These are phyloP conservation scores for Dictyostelium purpureum DNA, from an alignment of 78 protist species.

Conservation along the genomic window DNA sequence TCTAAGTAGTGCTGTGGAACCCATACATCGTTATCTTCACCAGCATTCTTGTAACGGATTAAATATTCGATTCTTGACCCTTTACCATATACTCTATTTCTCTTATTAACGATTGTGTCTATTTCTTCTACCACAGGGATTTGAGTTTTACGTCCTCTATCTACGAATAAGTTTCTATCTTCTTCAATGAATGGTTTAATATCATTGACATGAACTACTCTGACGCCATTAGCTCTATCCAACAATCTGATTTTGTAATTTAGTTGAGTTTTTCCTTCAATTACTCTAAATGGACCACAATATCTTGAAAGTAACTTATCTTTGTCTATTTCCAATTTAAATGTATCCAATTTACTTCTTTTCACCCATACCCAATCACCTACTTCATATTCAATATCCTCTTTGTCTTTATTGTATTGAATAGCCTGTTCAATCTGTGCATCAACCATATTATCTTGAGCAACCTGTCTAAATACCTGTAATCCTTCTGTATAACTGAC, in stretches of 20 bases:
- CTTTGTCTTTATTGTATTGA: background rate
- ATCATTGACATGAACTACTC: background rate
- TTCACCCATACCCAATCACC: conserved; percentile 10
- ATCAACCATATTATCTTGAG: background rate
- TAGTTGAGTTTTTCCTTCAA: background rate
- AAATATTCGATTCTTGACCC: background rate
- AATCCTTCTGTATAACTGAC: background rate
- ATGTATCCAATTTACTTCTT: background rate
- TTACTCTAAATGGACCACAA: background rate
- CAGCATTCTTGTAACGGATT: background rate
- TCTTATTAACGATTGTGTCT: background rate
- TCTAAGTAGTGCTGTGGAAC: background rate
- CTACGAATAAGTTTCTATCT: background rate
- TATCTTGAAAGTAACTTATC: background rate
- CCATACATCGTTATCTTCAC: background rate
- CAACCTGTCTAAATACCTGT: background rate
- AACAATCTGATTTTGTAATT: background rate
- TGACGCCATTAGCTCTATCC: background rate
- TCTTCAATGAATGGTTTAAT: background rate
- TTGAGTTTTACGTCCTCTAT: background rate
- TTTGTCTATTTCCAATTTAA: background rate
- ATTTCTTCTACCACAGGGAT: background rate
- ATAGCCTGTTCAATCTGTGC: background rate
- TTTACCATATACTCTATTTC: background rate
- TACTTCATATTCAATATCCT: background rate